Base-by-base conservation (phyloP, 805 yeast genomes). In the Kodamaea fukazawae region DNA sequence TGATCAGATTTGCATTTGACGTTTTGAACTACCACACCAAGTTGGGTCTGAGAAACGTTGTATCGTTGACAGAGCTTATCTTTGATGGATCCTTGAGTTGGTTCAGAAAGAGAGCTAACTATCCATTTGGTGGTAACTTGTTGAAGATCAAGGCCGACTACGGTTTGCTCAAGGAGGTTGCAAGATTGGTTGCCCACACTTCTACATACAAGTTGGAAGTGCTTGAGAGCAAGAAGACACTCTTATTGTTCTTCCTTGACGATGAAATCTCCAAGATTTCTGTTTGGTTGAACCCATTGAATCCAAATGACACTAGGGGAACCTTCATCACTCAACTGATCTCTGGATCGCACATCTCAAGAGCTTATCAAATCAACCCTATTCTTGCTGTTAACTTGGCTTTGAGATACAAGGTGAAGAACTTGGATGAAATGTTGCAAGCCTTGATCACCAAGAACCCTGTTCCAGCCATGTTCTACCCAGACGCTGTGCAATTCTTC, bases 111-210 rank as follows among this genome's bases (percentile, higher is more conserved):
- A 70, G 76, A 14, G 69, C 78, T 1, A 67, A 73, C 3, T 83
- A 83, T 66, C 96, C 98, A 11, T 89, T 74, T 64, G 98, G 99
- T 3, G 83, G 88, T 8, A 88, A 91, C 55, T 71, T 76, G 32
- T 61, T 86, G 46, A 80, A 80, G 55, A 79, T 81, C 36, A 81
- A 79, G 47, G 76, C 87, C 1, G 96, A 90, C 51, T 71, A 75
- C 50, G 66, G 71, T 4, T 61, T 82, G 36, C 65, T 91, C 48
- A 65, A 71, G 20, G 79, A 75, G 16, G 71, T 85, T 3, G 72
- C 77, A 4, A 49, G 54, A 30, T 47, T 61, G 31, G 46, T 61
- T 41, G 38, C 56, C 2, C 43, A 44, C 6, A 40, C 51, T 4
- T 44, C 42, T 23, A 58, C 68, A 0, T 51, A 52, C 39, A 50